phyloP scores from a whole-genome alignment of 805 yeast species.

The Starmerella sp. region DNA sequence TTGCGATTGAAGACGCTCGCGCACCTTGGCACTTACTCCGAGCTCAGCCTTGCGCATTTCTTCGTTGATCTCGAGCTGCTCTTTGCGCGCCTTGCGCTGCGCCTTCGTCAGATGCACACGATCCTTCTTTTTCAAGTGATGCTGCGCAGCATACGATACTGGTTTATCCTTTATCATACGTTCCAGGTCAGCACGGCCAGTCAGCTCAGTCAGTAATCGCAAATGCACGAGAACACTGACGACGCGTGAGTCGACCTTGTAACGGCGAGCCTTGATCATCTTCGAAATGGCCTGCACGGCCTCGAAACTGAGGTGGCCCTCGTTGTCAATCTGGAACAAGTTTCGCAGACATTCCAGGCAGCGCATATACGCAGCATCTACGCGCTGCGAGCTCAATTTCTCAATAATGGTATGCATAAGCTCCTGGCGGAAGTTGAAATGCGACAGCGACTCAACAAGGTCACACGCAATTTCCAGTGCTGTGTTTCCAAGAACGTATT shows the following conservation, averaged over 20 bases:
- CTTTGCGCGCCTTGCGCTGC: constrained; percentile 79
- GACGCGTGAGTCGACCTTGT: constrained; percentile 72
- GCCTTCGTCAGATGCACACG: constrained; percentile 84
- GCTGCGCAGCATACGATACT: constrained; percentile 26
- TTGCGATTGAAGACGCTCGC: constrained; percentile 77
- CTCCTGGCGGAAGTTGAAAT: constrained; percentile 75
- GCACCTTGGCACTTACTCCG: constrained; percentile 74
- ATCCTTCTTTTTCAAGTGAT: constrained; percentile 68
- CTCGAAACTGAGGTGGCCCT: constrained; percentile 73
- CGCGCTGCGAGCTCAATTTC: constrained; percentile 46
- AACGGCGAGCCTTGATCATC: constrained; percentile 61
- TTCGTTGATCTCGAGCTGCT: constrained; percentile 73
- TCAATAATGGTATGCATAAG: constrained; percentile 55
- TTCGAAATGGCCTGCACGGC: constrained; percentile 56
- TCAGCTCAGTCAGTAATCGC: constrained; percentile 32
- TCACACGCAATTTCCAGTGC: constrained; percentile 76
- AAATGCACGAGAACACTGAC: constrained; percentile 61
- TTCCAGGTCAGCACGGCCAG: constrained; percentile 30
- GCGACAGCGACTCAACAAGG: constrained; percentile 52
- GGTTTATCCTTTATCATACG: constrained; percentile 38
- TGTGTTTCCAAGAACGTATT: constrained; percentile 25
- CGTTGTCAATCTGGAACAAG: constrained; percentile 64
- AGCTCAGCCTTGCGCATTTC: constrained; percentile 82
- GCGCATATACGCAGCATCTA: constrained; percentile 40
- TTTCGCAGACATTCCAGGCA: constrained; percentile 57